phyloP scores from a whole-genome alignment of 1,284 basidiomycete genomes.

The Megacollybia platyphylla region DNA sequence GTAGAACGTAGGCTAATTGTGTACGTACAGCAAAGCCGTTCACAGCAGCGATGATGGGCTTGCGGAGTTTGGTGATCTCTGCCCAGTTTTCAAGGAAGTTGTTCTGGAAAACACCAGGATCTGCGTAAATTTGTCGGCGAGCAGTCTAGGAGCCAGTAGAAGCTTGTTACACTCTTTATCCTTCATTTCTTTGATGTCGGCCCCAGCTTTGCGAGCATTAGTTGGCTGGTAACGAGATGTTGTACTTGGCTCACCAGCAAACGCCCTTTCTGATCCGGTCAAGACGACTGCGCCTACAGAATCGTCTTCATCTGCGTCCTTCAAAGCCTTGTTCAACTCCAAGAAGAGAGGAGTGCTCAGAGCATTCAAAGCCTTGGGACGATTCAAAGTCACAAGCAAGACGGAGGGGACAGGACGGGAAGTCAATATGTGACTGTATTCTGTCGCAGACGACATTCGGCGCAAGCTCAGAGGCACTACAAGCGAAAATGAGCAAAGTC shows the following conservation, averaged over 20 bases:
- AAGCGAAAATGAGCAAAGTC: slow-evolving; percentile 8
- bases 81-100: slow-evolving; percentile 90
- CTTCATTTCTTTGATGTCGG: slow-evolving; percentile 91
- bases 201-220: slow-evolving; percentile 43
- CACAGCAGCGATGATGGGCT: slow-evolving; percentile 94
- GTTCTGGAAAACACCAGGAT: slow-evolving; percentile 77
- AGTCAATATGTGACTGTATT: slow-evolving; percentile 66
- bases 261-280: slow-evolving; percentile 88
- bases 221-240: neutral
- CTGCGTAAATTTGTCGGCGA: slow-evolving; percentile 21
- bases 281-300: slow-evolving; percentile 78
- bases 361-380: slow-evolving; percentile 94
- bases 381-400: slow-evolving; percentile 84
- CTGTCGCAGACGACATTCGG: slow-evolving; percentile 23
- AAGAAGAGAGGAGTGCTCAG: slow-evolving; percentile 70
- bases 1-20: neutral
- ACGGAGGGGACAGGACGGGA: slow-evolving; percentile 69
- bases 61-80: slow-evolving; percentile 63
- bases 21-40: slow-evolving; percentile 82
- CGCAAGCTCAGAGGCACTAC: neutral
- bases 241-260: slow-evolving; percentile 58
- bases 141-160: neutral
- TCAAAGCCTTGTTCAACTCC: slow-evolving; percentile 70
- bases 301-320: slow-evolving; percentile 62
- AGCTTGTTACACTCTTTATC: slow-evolving; percentile 68